Conservation (phyloP, 352 stramenopile genomes). For the Pythium scleroteichum region DNA sequence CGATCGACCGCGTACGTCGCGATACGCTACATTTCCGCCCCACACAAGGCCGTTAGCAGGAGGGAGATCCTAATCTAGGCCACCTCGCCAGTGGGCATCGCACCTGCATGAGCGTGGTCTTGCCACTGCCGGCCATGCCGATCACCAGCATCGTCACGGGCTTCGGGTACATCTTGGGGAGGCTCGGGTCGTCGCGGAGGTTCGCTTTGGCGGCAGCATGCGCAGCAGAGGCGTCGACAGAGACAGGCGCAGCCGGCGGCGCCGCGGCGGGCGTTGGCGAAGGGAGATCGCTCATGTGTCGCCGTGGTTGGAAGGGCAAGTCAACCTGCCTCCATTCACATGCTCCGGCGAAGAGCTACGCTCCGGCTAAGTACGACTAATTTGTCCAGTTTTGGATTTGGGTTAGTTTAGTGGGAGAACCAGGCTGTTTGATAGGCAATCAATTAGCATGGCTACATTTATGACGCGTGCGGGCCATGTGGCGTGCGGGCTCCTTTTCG, state of each 20-base stretch:
- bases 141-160: slow-evolving; percentile 88
- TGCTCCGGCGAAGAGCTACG: neutral
- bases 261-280: too few relatives aligned
- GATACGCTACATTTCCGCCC: slow-evolving; percentile 47
- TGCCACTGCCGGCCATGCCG: slow-evolving; percentile 96
- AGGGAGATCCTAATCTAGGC: too few relatives aligned
- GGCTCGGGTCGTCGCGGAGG: slow-evolving; percentile 24
- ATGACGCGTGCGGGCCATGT: neutral
- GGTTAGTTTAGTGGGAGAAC: too few relatives aligned
- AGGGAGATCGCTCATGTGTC: neutral
- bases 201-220: neutral
- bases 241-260: neutral
- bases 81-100: neutral
- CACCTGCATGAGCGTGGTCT: slow-evolving; percentile 95
- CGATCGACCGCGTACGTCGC: slow-evolving; percentile 68
- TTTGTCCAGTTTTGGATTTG: too few relatives aligned
- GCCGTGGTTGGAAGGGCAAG: neutral
- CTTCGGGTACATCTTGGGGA: slow-evolving; percentile 63
- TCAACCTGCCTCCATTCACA: slow-evolving; percentile 1
- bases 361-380: neutral
- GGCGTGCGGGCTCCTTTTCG: neutral
- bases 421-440: neutral
- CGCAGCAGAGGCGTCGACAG: neutral
- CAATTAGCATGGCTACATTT: slow-evolving; percentile 11
- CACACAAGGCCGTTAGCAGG: too few relatives aligned